Conservation (phyloP, 129 eudicot species). For the Chrysanthemum lavandulifolium region DNA sequence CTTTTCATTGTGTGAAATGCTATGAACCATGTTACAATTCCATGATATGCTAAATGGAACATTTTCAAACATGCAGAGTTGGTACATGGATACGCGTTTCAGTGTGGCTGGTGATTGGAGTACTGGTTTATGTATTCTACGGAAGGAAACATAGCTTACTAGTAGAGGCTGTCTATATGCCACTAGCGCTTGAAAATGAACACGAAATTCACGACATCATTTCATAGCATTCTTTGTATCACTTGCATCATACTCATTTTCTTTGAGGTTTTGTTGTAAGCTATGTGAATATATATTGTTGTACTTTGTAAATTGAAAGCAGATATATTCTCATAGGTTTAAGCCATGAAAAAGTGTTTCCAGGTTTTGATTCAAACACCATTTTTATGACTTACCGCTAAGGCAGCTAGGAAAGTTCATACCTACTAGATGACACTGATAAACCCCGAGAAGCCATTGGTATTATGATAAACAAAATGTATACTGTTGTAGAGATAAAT, state of each 20-base stretch:
- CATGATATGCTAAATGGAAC: not conserved
- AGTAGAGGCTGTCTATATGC: too few species aligned
- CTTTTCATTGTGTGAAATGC: not conserved
- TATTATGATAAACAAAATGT: too few species aligned
- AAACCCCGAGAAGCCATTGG: too few species aligned
- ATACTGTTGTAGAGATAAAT: too few species aligned
- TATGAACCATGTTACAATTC: not conserved
- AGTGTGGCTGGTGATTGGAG: conserved; percentile 55
- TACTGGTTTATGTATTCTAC: conserved; percentile 50
- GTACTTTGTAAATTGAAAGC: too few species aligned
- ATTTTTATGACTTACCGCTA: too few species aligned
- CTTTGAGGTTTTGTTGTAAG: conserved; percentile 18
- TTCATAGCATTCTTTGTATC: conserved; percentile 28
- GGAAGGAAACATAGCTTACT: conserved; percentile 52
- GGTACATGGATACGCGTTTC: conserved; percentile 59
- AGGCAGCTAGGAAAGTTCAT: too few species aligned
- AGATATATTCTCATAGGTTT: too few species aligned
- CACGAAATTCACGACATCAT: conserved; percentile 12
- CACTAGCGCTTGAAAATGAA: conserved; percentile 9
- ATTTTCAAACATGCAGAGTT: conserved; percentile 30
- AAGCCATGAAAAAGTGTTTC: too few species aligned
- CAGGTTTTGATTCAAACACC: too few species aligned
- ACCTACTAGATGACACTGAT: too few species aligned
- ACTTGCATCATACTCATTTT: not conserved
- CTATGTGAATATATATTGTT: conserved; percentile 20